Base-by-base conservation (phyloP, 2,329 filamentous ascomycete genomes). In the Zasmidium angulare region DNA sequence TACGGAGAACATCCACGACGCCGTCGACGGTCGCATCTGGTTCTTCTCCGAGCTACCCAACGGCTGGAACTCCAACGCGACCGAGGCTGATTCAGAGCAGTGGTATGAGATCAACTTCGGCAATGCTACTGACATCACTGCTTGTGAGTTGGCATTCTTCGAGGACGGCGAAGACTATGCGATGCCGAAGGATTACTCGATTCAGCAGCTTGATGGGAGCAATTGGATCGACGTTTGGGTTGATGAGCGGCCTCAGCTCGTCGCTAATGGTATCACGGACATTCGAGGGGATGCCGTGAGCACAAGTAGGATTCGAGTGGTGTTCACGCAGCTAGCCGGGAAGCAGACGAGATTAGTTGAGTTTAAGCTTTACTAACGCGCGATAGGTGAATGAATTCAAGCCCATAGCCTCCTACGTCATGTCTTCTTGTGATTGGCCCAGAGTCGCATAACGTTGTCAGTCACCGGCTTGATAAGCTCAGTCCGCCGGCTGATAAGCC, bases 101-200 rank as follows among this genome's bases (percentile, higher is more conserved):
- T 77, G 75, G 75, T 77, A 70, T 56, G 62, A 69, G 10, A 72
- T 78, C 43, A 71, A 76, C 50, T 77, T 78, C 57, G 74, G 73
- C 2, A 55, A 59, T 1, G 40, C 59, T 0, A 75, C 70, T 1
- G 55, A 62, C 4, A 64, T 69, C 3, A 68, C 63, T 23, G 68
- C 71, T 46, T 70, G 73, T n/a, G 75, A 77, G 55, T 61, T 77
- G 51, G 74, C 75, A 0, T 77, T 76, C 49, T 76, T 75, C 43
- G 68, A 63, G 7, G 66, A 76, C 31, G 62, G 63, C 24, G 50
- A 52, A 0, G 68, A 68, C 0, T 74, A 73, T 43, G 72, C 68
- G 69, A 71, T 53, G 67, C 70, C 75, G 0, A 56, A 53, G 1
- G 63, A 61, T 0, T 76, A 76, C 43, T 61, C 63, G 1, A 60